These are phyloP conservation scores for Hyaloscypha hepaticicola DNA, from an alignment of 495 filamentous ascomycete genomes.

Conservation along the genomic window DNA sequence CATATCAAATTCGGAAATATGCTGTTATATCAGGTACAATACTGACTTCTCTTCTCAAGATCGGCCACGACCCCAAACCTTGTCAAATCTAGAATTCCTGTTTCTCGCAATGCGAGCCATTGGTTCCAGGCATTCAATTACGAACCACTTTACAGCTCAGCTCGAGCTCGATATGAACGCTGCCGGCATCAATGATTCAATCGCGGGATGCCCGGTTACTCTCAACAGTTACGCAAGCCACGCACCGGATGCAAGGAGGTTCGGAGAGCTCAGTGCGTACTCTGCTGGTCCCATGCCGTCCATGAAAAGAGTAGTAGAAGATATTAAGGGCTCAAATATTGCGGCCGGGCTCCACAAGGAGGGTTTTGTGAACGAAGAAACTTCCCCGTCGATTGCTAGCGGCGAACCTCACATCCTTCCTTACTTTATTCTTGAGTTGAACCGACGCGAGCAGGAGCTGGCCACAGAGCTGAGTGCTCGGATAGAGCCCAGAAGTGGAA, in stretches of 20 bases:
- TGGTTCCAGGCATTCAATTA: constrained; percentile 81
- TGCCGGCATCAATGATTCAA: constrained; percentile 4
- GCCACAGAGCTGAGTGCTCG: not conserved
- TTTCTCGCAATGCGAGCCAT: constrained; percentile 82
- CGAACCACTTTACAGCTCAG: constrained; percentile 91
- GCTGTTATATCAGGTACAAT: not conserved
- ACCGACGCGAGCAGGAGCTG: not conserved
- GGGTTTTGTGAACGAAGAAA: no score
- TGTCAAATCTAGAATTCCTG: constrained; percentile 82
- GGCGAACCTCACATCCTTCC: not conserved
- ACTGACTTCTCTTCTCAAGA: constrained; percentile 30
- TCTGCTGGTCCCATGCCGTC: not conserved
- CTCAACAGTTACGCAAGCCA: not conserved
- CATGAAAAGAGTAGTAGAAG: not conserved
- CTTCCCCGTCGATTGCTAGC: not conserved
- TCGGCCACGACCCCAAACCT: constrained; percentile 73
- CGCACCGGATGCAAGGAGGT: not conserved
- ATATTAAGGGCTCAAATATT: not conserved
- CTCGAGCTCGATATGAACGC: constrained; percentile 81
- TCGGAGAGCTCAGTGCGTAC: not conserved
- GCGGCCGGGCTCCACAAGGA: not conserved
- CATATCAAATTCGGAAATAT: no score
- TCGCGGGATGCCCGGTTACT: not conserved
- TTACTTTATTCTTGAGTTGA: not conserved
- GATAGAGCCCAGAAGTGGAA: not conserved